These are phyloP conservation scores for Quercus phellos DNA, from an alignment of 331 rosid genomes.

Conservation along the genomic window DNA sequence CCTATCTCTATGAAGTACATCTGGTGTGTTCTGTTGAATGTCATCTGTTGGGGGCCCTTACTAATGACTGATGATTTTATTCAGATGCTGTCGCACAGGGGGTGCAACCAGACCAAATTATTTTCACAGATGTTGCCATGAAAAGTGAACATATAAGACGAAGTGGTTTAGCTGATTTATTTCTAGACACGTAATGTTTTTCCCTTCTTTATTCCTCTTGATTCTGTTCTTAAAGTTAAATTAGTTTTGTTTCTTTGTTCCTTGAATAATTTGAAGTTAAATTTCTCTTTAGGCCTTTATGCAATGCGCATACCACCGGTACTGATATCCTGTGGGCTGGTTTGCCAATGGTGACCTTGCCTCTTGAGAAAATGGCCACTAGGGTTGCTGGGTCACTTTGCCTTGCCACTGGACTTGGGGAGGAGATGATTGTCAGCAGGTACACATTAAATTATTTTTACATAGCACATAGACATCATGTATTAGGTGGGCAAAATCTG, in stretches of 20 bases:
- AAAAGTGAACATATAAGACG: slow-evolving; percentile 93
- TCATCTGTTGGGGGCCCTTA: too few species aligned
- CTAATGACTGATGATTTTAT: not conserved
- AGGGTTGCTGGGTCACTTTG: slow-evolving; percentile 99
- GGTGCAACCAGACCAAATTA: slow-evolving; percentile 84
- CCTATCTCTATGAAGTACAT: too few species aligned
- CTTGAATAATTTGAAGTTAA: too few species aligned
- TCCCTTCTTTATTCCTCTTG: too few species aligned
- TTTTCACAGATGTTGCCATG: slow-evolving; percentile 97
- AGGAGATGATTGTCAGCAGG: slow-evolving; percentile 95
- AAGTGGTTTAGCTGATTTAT: slow-evolving; percentile 85
- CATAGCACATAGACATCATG: too few species aligned
- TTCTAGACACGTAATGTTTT: slow-evolving; percentile 63
- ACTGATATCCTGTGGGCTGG: slow-evolving; percentile 99
- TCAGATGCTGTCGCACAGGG: slow-evolving; percentile 93
- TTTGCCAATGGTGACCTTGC: slow-evolving; percentile 91
- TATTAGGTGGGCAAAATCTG: too few species aligned
- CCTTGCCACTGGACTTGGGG: slow-evolving; percentile 85
- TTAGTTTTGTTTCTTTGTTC: too few species aligned
- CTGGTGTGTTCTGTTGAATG: too few species aligned
- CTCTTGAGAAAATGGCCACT: slow-evolving; percentile 98
- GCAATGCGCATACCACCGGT: slow-evolving; percentile 99
- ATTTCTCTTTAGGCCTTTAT: slow-evolving; percentile 61
- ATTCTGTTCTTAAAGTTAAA: too few species aligned
- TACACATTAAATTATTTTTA: not conserved